Base-by-base conservation (phyloP, 306 rosid genomes). In the Spatholobus suberectus region DNA sequence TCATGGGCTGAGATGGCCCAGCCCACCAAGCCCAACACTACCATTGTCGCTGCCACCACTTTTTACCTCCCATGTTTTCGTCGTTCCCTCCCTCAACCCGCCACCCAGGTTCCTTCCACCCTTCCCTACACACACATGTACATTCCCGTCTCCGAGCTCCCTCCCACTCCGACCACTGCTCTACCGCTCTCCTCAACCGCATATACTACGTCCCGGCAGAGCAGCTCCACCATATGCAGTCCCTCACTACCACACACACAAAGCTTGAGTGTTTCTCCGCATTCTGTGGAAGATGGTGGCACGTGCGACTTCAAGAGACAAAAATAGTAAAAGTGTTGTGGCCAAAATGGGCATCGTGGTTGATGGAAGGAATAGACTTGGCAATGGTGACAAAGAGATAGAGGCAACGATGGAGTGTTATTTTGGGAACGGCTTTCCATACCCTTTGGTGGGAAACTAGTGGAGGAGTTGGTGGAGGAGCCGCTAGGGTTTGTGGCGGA, bases 401-500 rank as follows among this genome's bases (percentile, higher is more conserved):
- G n/a, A n/a, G n/a, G n/a, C n/a, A n/a, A n/a, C n/a, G n/a, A n/a
- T n/a, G n/a, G n/a, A n/a, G n/a, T n/a, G n/a, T n/a, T n/a, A n/a
- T n/a, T n/a, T n/a, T 66, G 98, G 98, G 0, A 94, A 94, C 32
- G 93, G 12, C 38, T 92, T n/a, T 90, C 95, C 11, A 85, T 94
- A 35, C 95, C 97, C 1, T 92, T 81, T 43, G 92, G 94, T 0
- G 75, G 7, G 20, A 86, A 75, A 65, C 55, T 26, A 0, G 82
- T 73, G 14, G 87, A 72, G 5, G 91, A 90, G 77, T 80, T 94
- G 1, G 38, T 21, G 0, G 87, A 89, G 21, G 77, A 86, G 52
- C 81, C 97, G 5, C 17, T 94, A 62, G 52, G 66, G 37, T 82
- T 78, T 86, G 88, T 94, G 13, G 94, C 90, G 0, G 57, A 83